Base-by-base conservation (phyloP, 495 filamentous ascomycete species). In the Talaromyces proteolyticus region DNA sequence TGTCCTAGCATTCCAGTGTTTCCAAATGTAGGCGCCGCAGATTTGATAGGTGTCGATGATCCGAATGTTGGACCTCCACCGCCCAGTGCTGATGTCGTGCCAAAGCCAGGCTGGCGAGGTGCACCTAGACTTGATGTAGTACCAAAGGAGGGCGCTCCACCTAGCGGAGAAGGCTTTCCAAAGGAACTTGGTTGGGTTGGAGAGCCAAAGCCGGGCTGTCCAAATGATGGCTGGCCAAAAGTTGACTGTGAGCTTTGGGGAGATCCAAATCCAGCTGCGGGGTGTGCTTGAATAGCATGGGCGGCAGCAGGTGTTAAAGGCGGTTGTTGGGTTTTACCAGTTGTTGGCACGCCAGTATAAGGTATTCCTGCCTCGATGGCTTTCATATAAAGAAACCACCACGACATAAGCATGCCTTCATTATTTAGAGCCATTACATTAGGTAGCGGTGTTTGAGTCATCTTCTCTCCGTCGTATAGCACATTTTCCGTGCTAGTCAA, bases 331-430 rank as follows among this genome's bases (percentile, higher is more conserved):
- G 52, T 50, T 60, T 69, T 52, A 36, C 66, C 55, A 52, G 69
- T 51, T 42, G 67, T 55, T 69, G 67, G 41, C 64, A 96, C 70
- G 3, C 86, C 85, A 17, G 82, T 75, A 62, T 93, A 97, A 0
- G 80, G 77, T 11, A 80, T 78, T 0, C 82, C 80, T 56, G 83
- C 73, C 43, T 84, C 76, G 48, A 99, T 82, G 2, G 94, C 86
- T 22, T 95, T 90, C 29, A 84, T 79, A 61, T 96, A 96, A 34
- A 96, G 72, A 44, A 96, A 68, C 84, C 91, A 95, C 94, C 94
- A 99, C 17, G 84, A 73, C 19, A 76, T 78, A 6, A 99, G 72
- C 8, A 94, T 71, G 23, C 93, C 93, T 56, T 96, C 89, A 59
- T 95, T 81, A 52, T 93, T 97, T 3, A 99, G 75, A 25, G 91